phyloP scores from a whole-genome alignment of 192 early-diverging fungal genomes.

The Lunasporangiospora selenospora region DNA sequence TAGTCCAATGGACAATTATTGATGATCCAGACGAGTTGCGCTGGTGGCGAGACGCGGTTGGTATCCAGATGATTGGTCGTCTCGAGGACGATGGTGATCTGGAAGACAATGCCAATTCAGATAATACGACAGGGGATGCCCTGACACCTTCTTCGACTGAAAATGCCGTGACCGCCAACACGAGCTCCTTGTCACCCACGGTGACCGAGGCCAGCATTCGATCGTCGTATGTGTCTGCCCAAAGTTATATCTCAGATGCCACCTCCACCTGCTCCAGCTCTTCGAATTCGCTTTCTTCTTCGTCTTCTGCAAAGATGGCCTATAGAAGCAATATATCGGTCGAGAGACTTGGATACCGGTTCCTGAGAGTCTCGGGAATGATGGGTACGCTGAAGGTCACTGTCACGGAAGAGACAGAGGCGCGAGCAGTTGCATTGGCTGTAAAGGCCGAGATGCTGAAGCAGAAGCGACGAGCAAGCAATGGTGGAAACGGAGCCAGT shows the following conservation, averaged over 20 bases:
- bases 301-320: background rate
- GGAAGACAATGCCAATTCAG: too few relatives aligned
- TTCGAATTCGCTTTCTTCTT: background rate
- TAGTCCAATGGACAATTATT: constrained; percentile 47
- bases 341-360: constrained; percentile 38
- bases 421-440: constrained; percentile 36
- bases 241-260: constrained; percentile 34
- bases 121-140: too few relatives aligned
- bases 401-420: constrained; percentile 43
- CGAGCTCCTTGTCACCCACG: too few relatives aligned
- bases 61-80: constrained; percentile 46
- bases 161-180: too few relatives aligned
- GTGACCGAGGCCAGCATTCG: constrained; percentile 14
- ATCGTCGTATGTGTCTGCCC: constrained; percentile 23
- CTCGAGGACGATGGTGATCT: constrained; percentile 32
- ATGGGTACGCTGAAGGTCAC: constrained; percentile 46
- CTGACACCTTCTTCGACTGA: too few relatives aligned
- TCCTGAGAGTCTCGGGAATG: constrained; percentile 44
- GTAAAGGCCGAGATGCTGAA: constrained; percentile 28
- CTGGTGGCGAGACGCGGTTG: constrained; percentile 47
- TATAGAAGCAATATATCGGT: constrained; percentile 27
- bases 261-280: constrained; percentile 9
- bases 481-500: background rate
- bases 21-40: constrained; percentile 37
- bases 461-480: constrained; percentile 13